Evolutionary conservation across 2,329 filamentous ascomycete genomes (phyloP).

Genomic region (Cercospora sp.): DNA sequence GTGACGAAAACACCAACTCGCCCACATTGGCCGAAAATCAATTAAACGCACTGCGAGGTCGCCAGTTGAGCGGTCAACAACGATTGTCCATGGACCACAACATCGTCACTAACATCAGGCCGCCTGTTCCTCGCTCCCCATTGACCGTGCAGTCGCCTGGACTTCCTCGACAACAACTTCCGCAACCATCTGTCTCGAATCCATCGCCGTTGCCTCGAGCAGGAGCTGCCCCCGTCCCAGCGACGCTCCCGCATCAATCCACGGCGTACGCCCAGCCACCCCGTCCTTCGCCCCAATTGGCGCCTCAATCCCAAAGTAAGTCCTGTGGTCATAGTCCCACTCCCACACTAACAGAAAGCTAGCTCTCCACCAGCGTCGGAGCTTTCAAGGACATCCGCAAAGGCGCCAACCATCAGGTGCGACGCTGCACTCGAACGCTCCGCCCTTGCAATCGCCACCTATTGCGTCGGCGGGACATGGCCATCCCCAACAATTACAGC

Average conservation of each 20-base stretch:
- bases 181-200: background rate
- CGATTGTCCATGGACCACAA: background rate
- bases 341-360: background rate
- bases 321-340: background rate
- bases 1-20: constrained; percentile 53
- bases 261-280: background rate
- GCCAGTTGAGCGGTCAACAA: background rate
- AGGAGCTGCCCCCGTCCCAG: background rate
- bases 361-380: constrained; percentile 5
- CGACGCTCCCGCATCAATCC: background rate
- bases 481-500: constrained; percentile 6
- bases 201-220: background rate
- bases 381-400: background rate
- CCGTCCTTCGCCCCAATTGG: background rate
- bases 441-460: background rate
- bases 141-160: background rate
- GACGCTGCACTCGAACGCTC: constrained; percentile 4
- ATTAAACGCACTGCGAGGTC: constrained; percentile 3
- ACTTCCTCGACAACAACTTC: background rate
- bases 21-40: constrained; percentile 22
- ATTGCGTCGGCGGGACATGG: background rate
- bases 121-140: background rate
- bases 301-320: background rate
- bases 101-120: background rate
- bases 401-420: background rate